Percentiles rank a stretch among this genome's conserved stretches.
Conservation (phyloP, 1,284 basidiomycete genomes). For the Microbotryum intermedium region DNA sequence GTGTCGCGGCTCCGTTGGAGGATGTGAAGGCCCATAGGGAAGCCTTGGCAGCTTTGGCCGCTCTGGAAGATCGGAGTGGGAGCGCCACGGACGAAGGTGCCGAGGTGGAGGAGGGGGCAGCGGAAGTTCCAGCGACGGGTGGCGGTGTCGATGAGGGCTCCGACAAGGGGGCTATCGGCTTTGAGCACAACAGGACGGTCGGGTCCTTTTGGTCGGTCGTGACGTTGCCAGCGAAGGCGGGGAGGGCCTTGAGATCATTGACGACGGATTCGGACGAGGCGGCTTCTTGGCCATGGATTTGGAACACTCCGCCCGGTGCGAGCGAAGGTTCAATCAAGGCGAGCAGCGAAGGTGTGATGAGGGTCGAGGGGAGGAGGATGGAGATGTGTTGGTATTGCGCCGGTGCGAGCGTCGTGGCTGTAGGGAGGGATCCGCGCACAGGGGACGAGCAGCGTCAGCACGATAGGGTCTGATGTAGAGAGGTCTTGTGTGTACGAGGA, state of each 20-base stretch:
- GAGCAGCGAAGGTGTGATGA: conserved; percentile 23
- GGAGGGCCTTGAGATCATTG: conserved; percentile 18
- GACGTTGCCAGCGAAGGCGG: conserved; percentile 15
- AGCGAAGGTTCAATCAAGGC: conserved; percentile 22
- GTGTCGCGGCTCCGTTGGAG: conserved; percentile 40
- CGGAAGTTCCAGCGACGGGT: conserved; percentile 54
- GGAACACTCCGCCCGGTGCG: conserved; percentile 14
- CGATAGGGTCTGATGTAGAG: neutral
- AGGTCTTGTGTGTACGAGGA: neutral
- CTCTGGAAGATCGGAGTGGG: conserved; percentile 45
- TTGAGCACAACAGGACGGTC: too few species aligned
- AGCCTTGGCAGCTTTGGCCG: conserved; percentile 52
- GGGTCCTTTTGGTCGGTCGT: neutral
- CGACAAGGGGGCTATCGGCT: conserved; percentile 42
- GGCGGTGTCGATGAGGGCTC: conserved; percentile 55
- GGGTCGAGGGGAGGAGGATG: conserved; percentile 19
- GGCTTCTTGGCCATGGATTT: conserved; percentile 18
- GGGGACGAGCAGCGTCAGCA: neutral
- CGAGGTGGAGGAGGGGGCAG: conserved; percentile 37
- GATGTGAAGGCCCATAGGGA: conserved; percentile 62
- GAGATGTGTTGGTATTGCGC: conserved; percentile 18
- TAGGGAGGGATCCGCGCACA: neutral
- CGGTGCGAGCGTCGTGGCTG: conserved; percentile 14
- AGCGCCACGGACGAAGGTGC: conserved; percentile 40
- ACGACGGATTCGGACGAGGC: neutral